These are phyloP conservation scores for Fremontodendron californicum DNA, from an alignment of 345 rosid species.

Conservation along the genomic window DNA sequence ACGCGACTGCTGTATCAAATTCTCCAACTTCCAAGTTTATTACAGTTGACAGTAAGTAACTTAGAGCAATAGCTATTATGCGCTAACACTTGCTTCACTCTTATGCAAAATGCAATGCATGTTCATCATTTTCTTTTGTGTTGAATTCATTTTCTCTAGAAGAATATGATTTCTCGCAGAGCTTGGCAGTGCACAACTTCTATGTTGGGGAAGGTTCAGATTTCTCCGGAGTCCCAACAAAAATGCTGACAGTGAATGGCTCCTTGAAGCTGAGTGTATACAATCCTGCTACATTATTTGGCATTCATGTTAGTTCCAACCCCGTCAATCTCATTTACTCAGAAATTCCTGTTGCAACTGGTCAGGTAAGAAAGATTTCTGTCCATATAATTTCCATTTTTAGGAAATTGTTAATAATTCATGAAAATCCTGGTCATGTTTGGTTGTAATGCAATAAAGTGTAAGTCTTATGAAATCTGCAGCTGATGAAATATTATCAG, in stretches of 20 bases:
- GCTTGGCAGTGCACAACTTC: conserved; percentile 49
- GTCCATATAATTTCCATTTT: too few relatives aligned
- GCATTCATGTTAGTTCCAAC: conserved; percentile 66
- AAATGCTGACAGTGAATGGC: conserved; percentile 64
- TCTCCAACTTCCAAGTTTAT: neutral
- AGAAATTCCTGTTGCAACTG: conserved; percentile 53
- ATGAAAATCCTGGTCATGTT: neutral
- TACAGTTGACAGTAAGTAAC: neutral
- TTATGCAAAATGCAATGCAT: neutral
- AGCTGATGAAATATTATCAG: conserved; percentile 72
- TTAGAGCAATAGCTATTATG: neutral
- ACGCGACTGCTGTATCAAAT: neutral
- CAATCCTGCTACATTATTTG: conserved; percentile 73
- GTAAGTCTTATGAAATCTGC: conserved; percentile 11
- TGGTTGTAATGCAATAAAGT: neutral
- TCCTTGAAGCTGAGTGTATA: conserved; percentile 52
- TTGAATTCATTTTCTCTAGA: neutral
- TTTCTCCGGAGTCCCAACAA: conserved; percentile 65
- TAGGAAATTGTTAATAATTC: neutral
- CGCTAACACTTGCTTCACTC: too few relatives aligned
- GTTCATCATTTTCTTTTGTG: neutral
- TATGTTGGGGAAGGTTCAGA: conserved; percentile 69
- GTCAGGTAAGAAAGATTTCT: conserved; percentile 46
- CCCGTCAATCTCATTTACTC: conserved; percentile 53
- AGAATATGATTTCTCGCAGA: conserved; percentile 42